Conservation (phyloP, 805 yeast genomes). For the Lachancea mirantina region DNA sequence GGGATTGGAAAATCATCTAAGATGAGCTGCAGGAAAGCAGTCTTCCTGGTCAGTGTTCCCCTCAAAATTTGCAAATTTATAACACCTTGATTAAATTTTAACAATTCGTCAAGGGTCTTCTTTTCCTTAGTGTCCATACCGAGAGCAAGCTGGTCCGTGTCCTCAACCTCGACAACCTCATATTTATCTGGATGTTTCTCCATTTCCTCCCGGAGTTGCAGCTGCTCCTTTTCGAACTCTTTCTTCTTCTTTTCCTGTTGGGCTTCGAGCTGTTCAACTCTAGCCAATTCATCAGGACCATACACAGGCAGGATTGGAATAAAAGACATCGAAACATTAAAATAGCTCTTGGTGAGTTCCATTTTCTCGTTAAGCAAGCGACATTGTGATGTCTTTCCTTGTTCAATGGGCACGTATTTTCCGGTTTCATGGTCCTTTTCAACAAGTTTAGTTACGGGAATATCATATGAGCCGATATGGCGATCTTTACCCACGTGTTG, state of each 20-base stretch:
- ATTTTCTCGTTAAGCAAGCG: conserved; percentile 28
- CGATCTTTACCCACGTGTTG: conserved; percentile 60
- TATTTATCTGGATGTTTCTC: conserved; percentile 53
- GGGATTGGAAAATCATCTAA: conserved; percentile 63
- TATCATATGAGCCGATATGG: conserved; percentile 49
- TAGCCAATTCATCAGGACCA: conserved; percentile 47
- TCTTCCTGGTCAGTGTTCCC: conserved; percentile 45
- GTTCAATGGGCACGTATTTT: conserved; percentile 41
- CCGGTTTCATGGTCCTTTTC: conserved; percentile 40
- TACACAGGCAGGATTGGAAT: conserved; percentile 59
- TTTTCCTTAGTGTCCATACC: conserved; percentile 34
- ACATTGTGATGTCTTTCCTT: conserved; percentile 37
- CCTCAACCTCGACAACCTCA: conserved; percentile 53
- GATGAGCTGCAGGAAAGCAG: conserved; percentile 47
- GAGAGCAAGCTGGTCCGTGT: conserved; percentile 30
- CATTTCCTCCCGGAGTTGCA: conserved; percentile 42
- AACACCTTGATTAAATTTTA: conserved; percentile 52
- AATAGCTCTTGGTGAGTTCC: conserved; percentile 42
- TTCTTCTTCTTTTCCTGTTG: conserved; percentile 33
- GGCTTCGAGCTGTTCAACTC: conserved; percentile 38
- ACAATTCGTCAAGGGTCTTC: conserved; percentile 45
- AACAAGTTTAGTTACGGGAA: conserved; percentile 44
- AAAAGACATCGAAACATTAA: conserved; percentile 53
- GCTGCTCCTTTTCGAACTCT: conserved; percentile 39
- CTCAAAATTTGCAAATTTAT: conserved; percentile 45